Conservation (phyloP, 257 asterid genomes). For the Ilex aquifolium region DNA sequence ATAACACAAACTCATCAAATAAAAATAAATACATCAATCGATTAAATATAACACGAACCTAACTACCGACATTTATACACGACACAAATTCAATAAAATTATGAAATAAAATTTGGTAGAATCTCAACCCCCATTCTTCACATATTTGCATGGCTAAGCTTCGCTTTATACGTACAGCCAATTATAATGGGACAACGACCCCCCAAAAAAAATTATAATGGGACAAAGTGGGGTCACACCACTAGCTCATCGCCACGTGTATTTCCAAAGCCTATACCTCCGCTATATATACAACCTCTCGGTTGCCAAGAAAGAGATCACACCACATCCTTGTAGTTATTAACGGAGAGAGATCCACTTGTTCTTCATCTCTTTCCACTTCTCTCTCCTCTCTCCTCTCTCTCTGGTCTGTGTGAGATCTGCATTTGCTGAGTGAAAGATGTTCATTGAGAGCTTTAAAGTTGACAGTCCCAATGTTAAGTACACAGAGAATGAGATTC, state of each 20-base stretch:
- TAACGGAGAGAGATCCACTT: neutral
- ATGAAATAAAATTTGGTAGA: no score
- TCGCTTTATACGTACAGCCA: conserved; percentile 11
- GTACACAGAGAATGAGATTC: conserved; percentile 74
- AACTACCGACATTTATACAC: no score
- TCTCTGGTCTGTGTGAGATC: neutral
- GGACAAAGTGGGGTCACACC: conserved; percentile 12
- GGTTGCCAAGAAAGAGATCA: neutral
- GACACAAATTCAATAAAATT: no score
- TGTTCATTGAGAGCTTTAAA: conserved; percentile 88
- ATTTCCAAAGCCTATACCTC: neutral
- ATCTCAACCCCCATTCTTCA: neutral
- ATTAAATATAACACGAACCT: no score
- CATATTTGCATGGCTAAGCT: conserved; percentile 47
- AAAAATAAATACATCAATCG: no score
- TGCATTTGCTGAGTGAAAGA: conserved; percentile 10
- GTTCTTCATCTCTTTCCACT: neutral
- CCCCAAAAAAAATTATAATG: conserved; percentile 8
- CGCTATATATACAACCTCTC: conserved; percentile 8
- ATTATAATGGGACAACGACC: conserved; percentile 5
- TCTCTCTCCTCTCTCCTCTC: neutral
- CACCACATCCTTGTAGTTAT: neutral
- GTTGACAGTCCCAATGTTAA: conserved; percentile 91
- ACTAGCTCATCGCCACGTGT: conserved; percentile 13
- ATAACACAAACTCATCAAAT: no score